A percentile compares a stretch with the other conserved stretches of the same genome.
Evolutionary conservation across 305 asterid species (phyloP).

Genomic region (Coffea humblotiana): DNA sequence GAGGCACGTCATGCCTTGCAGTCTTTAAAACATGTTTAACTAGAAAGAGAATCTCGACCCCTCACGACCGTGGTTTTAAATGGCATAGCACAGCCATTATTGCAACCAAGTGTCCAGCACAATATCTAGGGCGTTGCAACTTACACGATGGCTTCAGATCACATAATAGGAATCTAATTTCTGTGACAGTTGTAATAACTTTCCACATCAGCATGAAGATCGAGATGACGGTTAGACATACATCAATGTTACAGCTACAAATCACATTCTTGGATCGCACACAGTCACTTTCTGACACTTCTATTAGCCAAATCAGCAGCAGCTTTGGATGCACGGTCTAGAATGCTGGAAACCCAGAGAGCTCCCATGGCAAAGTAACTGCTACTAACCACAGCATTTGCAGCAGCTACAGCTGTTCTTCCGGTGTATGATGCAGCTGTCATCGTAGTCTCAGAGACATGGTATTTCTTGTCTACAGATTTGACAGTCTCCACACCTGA

Average conservation of each 20-base stretch:
- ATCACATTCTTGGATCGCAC: not conserved
- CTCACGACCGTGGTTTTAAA: not conserved
- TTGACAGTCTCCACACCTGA: conserved; percentile 45
- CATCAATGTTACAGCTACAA: not conserved
- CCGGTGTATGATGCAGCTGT: conserved; percentile 45
- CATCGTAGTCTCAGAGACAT: conserved; percentile 31
- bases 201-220: not conserved
- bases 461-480: conserved; percentile 49
- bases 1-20: not conserved
- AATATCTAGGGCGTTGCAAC: not conserved
- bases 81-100: not conserved
- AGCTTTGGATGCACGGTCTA: conserved; percentile 47
- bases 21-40: not conserved
- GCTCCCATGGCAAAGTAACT: conserved; percentile 61
- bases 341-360: conserved; percentile 50
- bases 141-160: not conserved
- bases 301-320: conserved; percentile 34
- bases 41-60: not conserved
- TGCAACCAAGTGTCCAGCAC: not conserved
- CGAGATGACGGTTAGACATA: not conserved
- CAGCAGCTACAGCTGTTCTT: conserved; percentile 37
- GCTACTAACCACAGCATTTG: conserved; percentile 45
- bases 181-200: not conserved
- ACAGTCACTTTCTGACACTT: conserved; percentile 12
- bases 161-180: not conserved